A percentile compares a stretch with the other conserved stretches of the same genome.
phyloP scores from a whole-genome alignment of 2,329 filamentous ascomycete species.

The Verticillium longisporum region DNA sequence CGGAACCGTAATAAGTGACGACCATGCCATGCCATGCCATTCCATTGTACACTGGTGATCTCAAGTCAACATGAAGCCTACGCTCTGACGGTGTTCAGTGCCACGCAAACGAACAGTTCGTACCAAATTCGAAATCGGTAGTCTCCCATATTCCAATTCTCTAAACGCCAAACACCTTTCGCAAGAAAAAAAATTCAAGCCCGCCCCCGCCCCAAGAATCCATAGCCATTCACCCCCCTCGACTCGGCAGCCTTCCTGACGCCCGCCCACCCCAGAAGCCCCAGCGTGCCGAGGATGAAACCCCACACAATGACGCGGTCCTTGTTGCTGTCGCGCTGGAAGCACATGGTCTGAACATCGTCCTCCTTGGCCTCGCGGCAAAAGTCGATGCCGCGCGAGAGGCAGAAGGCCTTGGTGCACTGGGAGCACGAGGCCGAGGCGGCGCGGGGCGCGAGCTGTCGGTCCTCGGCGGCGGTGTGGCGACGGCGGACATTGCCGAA shows the following conservation, averaged over 20 bases:
- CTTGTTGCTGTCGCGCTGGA: conserved; percentile 61
- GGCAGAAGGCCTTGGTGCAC: conserved; percentile 60
- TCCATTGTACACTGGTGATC: too few relatives aligned
- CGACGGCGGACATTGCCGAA: conserved; percentile 8
- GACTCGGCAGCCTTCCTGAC: conserved; percentile 40
- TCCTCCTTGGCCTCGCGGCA: conserved; percentile 56
- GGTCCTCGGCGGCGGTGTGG: neutral
- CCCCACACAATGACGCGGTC: conserved; percentile 60
- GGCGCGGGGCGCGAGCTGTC: conserved; percentile 19
- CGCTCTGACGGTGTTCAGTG: too few relatives aligned
- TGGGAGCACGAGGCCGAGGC: conserved; percentile 46
- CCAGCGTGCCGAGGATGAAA: conserved; percentile 53
- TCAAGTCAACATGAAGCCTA: too few relatives aligned
- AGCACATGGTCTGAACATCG: conserved; percentile 56
- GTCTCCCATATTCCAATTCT: too few relatives aligned
- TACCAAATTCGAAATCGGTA: too few relatives aligned
- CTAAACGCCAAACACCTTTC: too few relatives aligned
- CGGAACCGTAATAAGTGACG: too few relatives aligned
- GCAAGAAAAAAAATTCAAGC: neutral
- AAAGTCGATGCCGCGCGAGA: conserved; percentile 52
- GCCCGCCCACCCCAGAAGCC: conserved; percentile 54
- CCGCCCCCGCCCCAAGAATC: conserved; percentile 4
- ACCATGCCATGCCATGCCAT: too few relatives aligned
- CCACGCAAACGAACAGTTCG: too few relatives aligned
- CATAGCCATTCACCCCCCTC: conserved; percentile 19